Evolutionary conservation across 805 yeast species (phyloP).

Genomic region (Kluyveromyces dobzhanskii): DNA sequence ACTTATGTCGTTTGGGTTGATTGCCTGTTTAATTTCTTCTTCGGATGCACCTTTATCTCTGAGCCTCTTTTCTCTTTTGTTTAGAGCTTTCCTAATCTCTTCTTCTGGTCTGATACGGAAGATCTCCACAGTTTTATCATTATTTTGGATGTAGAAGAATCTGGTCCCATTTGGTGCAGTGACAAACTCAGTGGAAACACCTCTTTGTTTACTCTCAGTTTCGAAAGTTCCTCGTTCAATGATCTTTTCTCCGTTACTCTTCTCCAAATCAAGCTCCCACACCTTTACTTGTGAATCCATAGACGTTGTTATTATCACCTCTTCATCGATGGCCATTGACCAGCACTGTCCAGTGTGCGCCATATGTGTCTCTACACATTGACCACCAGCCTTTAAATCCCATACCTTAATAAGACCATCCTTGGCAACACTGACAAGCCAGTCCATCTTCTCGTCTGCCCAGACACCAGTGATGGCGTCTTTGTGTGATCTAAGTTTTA

Average conservation of each 20-base stretch:
- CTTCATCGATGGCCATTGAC: slow-evolving; percentile 51
- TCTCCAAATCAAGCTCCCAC: slow-evolving; percentile 61
- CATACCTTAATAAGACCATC: slow-evolving; percentile 90
- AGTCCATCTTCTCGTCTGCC: slow-evolving; percentile 60
- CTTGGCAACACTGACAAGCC: slow-evolving; percentile 68
- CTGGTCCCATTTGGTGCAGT: slow-evolving; percentile 17
- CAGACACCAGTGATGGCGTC: slow-evolving; percentile 76
- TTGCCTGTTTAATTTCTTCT: slow-evolving; percentile 49
- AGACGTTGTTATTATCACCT: slow-evolving; percentile 61
- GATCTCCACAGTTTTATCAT: slow-evolving; percentile 72
- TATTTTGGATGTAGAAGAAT: slow-evolving; percentile 63
- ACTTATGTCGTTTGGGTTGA: slow-evolving; percentile 40
- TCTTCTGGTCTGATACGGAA: slow-evolving; percentile 68
- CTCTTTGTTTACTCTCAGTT: slow-evolving; percentile 69
- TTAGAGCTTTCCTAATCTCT: slow-evolving; percentile 70
- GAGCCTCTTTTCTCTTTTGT: slow-evolving; percentile 70
- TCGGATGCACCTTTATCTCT: slow-evolving; percentile 57
- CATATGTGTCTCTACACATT: slow-evolving; percentile 88
- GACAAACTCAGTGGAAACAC: slow-evolving; percentile 48
- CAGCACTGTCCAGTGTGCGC: slow-evolving; percentile 94
- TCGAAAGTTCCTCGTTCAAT: slow-evolving; percentile 58
- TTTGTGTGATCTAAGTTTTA: slow-evolving; percentile 80
- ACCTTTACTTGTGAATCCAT: slow-evolving; percentile 74
- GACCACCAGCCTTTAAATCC: slow-evolving; percentile 76
- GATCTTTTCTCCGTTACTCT: slow-evolving; percentile 45